Percentiles rank a stretch among this genome's conserved stretches.
Evolutionary conservation across 495 filamentous ascomycete genomes (phyloP).

Genomic region (Halenospora varia): DNA sequence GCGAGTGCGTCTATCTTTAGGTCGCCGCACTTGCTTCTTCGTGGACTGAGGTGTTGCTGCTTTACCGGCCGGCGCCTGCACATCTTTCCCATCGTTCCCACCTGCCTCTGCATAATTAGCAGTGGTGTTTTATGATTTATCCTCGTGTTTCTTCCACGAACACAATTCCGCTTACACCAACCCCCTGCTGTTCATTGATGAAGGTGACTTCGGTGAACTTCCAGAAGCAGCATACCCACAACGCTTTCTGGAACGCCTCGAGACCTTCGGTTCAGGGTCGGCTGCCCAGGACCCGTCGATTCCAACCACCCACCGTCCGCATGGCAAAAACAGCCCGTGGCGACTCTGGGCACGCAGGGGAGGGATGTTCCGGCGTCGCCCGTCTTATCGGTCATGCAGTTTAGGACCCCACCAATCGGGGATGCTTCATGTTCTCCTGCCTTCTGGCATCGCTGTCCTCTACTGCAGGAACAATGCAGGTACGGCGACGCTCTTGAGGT

Average conservation of each 20-base stretch:
- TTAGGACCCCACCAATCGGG: neutral
- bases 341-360: no score
- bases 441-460: neutral
- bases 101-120: no score
- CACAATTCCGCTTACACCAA: neutral
- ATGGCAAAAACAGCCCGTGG: neutral
- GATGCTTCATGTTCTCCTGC: neutral
- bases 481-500: neutral
- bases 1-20: neutral
- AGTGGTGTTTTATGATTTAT: neutral
- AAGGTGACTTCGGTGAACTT: neutral
- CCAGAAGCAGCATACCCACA: neutral
- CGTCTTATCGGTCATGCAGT: conserved; percentile 10
- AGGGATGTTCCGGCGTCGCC: neutral
- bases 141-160: neutral
- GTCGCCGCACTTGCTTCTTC: conserved; percentile 4
- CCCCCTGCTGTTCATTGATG: neutral
- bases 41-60: conserved; percentile 1
- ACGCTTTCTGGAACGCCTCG: neutral
- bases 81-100: neutral
- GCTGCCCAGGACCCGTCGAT: neutral
- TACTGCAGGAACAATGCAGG: conserved; percentile 26
- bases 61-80: neutral
- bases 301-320: neutral
- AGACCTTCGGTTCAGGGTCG: neutral